A percentile compares a stretch with the other conserved stretches of the same genome.
phyloP scores from a whole-genome alignment of 345 rosid species.

The Raphanus sativus region DNA sequence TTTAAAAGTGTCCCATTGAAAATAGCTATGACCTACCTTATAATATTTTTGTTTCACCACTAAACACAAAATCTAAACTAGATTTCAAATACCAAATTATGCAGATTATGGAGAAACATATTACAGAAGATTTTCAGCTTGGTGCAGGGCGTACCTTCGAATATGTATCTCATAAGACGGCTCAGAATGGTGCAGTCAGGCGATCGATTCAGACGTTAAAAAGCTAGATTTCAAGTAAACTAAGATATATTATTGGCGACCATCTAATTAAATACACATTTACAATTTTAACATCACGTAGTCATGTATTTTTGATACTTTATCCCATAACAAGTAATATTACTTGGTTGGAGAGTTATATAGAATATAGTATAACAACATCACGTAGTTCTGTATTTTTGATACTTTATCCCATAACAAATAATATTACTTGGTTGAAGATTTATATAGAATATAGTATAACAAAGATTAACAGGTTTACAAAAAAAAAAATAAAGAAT shows the following conservation, averaged over 20 bases:
- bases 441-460: background rate
- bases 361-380: background rate
- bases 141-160: no score
- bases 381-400: background rate
- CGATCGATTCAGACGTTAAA: no score
- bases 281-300: background rate
- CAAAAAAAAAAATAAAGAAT: background rate
- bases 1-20: background rate
- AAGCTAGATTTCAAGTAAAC: conserved; percentile 25
- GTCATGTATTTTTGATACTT: background rate
- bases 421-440: background rate
- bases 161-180: no score
- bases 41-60: conserved; percentile 11
- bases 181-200: no score
- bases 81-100: no score
- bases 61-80: conserved; percentile 17
- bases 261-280: background rate
- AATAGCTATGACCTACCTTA: conserved; percentile 15
- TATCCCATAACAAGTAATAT: background rate
- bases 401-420: background rate
- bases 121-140: no score
- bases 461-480: background rate
- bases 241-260: background rate
- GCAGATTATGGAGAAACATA: no score
- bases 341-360: background rate